These are phyloP conservation scores for Tripterygium wilfordii DNA, from an alignment of 177 flowering plant species.

Conservation along the genomic window DNA sequence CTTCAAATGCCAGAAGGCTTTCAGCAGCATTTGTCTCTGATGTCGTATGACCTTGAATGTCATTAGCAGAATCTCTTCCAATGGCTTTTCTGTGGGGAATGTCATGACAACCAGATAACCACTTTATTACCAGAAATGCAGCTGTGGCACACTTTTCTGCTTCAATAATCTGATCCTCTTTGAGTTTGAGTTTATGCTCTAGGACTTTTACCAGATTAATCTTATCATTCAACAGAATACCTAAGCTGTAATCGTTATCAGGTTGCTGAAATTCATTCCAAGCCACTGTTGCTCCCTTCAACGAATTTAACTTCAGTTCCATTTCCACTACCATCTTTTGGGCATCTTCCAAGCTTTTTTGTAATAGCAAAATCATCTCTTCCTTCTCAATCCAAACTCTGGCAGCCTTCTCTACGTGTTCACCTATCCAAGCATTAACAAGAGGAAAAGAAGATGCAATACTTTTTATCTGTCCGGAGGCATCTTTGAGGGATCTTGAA, in stretches of 20 bases:
- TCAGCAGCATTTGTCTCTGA: slow-evolving; percentile 12
- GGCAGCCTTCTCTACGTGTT: slow-evolving; percentile 57
- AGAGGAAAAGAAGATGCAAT: slow-evolving; percentile 57
- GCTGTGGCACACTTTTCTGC: slow-evolving; percentile 39
- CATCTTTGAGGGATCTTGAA: slow-evolving; percentile 57
- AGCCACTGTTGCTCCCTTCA: slow-evolving; percentile 69
- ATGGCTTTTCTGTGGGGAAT: slow-evolving; percentile 6
- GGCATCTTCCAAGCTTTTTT: slow-evolving; percentile 59
- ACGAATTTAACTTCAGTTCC: slow-evolving; percentile 51
- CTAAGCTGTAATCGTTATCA: slow-evolving; percentile 23
- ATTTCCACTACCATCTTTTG: slow-evolving; percentile 43
- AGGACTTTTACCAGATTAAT: slow-evolving; percentile 14
- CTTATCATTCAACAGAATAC: slow-evolving; percentile 25
- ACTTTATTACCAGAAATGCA: slow-evolving; percentile 26
- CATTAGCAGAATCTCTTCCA: slow-evolving; percentile 6
- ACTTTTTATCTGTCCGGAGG: slow-evolving; percentile 51
- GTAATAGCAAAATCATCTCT: slow-evolving; percentile 40
- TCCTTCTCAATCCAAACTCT: slow-evolving; percentile 58
- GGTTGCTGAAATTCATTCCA: slow-evolving; percentile 45
- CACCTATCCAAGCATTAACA: slow-evolving; percentile 36
- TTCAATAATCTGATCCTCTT: slow-evolving; percentile 28
- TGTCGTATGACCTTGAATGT: background rate
- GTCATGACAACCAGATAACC: slow-evolving; percentile 18
- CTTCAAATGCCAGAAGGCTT: slow-evolving; percentile 11
- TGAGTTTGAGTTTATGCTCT: slow-evolving; percentile 23